These are phyloP conservation scores for Candolleomyces efflorescens DNA, from an alignment of 768 basidiomycete genomes.

Conservation along the genomic window DNA sequence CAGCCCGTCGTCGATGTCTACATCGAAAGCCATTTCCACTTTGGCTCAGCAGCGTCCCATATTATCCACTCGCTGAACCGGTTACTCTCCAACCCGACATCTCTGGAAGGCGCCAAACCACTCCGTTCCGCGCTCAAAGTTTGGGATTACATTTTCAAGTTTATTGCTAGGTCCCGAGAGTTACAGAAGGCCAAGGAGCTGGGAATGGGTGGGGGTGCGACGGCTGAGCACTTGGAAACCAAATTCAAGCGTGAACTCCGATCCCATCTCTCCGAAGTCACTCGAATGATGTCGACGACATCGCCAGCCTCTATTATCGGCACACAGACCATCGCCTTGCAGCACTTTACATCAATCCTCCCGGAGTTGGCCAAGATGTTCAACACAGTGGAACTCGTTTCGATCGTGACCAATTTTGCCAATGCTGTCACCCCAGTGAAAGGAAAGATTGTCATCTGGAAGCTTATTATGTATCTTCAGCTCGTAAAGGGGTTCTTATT, in stretches of 20 bases:
- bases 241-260: constrained; percentile 83
- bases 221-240: constrained; percentile 80
- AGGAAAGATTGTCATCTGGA: constrained; percentile 90
- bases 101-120: constrained; percentile 66
- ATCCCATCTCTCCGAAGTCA: constrained; percentile 74
- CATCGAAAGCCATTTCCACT: constrained; percentile 85
- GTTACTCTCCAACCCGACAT: constrained; percentile 69
- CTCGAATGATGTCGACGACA: constrained; percentile 80
- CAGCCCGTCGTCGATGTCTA: constrained; percentile 91
- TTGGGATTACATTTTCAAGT: constrained; percentile 95
- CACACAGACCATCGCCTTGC: constrained; percentile 90
- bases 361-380: constrained; percentile 85
- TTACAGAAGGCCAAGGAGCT: constrained; percentile 79
- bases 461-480: constrained; percentile 90
- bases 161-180: constrained; percentile 87
- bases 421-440: constrained; percentile 74
- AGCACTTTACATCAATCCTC: constrained; percentile 89
- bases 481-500: constrained; percentile 88
- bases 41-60: constrained; percentile 73
- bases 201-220: constrained; percentile 75
- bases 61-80: constrained; percentile 87
- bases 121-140: constrained; percentile 91
- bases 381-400: constrained; percentile 76
- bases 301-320: constrained; percentile 88
- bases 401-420: constrained; percentile 82